Conservation (phyloP, 108 stramenopile species). For the Cylindrotheca closterium region DNA sequence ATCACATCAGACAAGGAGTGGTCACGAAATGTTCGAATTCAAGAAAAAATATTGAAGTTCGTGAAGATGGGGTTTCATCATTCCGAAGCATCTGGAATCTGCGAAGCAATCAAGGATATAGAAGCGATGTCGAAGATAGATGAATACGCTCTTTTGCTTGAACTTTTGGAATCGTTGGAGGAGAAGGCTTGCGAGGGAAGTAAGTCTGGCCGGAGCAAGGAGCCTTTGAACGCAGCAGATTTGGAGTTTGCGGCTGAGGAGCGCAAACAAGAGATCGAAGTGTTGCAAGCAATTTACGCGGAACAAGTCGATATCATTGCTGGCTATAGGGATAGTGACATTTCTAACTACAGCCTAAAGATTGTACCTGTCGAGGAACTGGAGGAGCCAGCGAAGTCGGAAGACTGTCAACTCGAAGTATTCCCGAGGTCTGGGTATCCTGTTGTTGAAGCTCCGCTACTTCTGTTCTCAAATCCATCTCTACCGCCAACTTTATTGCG, state of each 20-base stretch:
- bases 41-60: slow-evolving; percentile 26
- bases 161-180: slow-evolving; percentile 5
- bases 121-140: not conserved
- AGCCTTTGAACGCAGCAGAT: slow-evolving; percentile 21
- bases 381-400: slow-evolving; percentile 42
- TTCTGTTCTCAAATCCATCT: slow-evolving; percentile 57
- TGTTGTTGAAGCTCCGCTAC: slow-evolving; percentile 35
- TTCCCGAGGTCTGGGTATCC: slow-evolving; percentile 56
- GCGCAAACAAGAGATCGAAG: slow-evolving; percentile 64
- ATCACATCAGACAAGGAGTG: slow-evolving; percentile 50
- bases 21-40: slow-evolving; percentile 16
- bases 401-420: slow-evolving; percentile 56
- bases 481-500: slow-evolving; percentile 62
- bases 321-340: not conserved
- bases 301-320: slow-evolving; percentile 37
- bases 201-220: not conserved
- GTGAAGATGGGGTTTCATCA: slow-evolving; percentile 44
- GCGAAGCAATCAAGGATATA: slow-evolving; percentile 13
- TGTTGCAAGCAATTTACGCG: slow-evolving; percentile 68
- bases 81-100: slow-evolving; percentile 27
- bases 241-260: slow-evolving; percentile 47
- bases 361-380: slow-evolving; percentile 32
- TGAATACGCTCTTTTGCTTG: slow-evolving; percentile 17
- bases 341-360: slow-evolving; percentile 29
- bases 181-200: not conserved